Percentiles rank a stretch among this genome's conserved stretches.
Conservation (phyloP, 192 early-diverging fungal species). For the Coemansia sp. region DNA sequence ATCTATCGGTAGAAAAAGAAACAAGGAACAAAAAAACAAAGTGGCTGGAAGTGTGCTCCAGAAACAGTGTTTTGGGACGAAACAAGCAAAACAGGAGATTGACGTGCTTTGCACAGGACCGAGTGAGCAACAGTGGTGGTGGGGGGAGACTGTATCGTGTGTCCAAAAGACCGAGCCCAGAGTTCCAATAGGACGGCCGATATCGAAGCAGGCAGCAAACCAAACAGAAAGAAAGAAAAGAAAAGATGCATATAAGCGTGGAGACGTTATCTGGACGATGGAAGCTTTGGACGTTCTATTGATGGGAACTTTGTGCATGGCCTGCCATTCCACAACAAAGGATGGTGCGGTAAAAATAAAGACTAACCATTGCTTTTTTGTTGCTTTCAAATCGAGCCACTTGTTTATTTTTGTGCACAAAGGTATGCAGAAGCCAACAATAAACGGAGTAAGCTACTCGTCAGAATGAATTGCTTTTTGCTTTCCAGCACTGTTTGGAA, state of each 20-base stretch:
- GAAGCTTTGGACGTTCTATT: slow-evolving; percentile 4
- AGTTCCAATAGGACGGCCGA: no score
- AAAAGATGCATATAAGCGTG: neutral
- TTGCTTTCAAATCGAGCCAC: neutral
- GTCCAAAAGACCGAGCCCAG: no score
- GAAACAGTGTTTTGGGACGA: no score
- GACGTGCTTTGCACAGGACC: no score
- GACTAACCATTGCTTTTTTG: neutral
- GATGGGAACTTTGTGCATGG: neutral
- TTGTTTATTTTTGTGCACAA: neutral
- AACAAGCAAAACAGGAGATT: no score
- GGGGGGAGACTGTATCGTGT: no score
- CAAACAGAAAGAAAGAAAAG: neutral
- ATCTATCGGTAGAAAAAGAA: no score
- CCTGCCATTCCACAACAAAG: neutral
- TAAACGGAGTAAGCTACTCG: neutral
- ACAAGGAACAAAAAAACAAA: no score
- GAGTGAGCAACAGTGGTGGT: no score
- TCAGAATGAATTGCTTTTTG: neutral
- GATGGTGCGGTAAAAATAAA: neutral
- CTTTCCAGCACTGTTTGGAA: neutral
- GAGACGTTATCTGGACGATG: neutral
- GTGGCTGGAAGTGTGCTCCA: no score
- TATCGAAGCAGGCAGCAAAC: no score
- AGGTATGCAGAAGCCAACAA: neutral